Evolutionary conservation across 768 basidiomycete genomes (phyloP), one percentile per base, ranked within the genome.

Genomic region (Suillus subluteus): DNA sequence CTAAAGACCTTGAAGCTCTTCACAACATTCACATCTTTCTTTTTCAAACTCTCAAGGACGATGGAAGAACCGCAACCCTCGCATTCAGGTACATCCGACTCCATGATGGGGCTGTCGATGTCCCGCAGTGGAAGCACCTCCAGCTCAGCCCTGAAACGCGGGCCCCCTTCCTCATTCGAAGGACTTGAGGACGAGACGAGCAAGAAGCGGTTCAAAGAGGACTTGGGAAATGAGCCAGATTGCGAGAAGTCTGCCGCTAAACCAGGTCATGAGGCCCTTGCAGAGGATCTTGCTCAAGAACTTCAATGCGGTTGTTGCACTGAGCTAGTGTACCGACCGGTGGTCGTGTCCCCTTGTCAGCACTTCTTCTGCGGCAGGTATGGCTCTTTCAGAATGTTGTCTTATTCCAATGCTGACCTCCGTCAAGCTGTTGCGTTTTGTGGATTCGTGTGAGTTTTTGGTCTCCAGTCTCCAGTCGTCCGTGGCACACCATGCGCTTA

Each of bases 361-460:
- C 94, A 95, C 82, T 94, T 91, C 83, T 95, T 94, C 74, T 95
- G 94, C 73, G 94, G 94, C 77, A 94, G 93, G 92, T 93, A 77
- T 66, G 79, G 71, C 59, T 43, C 16, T 12, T 58, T 9, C 50
- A 59, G 50, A 62, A 62, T 3, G 61, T 40, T 3, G 18, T 2
- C 11, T 11, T 58, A 44, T 58, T 37, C 64, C 54, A 26, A 68
- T 90, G 87, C 76, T 95, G 88, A 72, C 64, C 12, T 68, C 21
- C 43, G 43, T 59, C 15, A 68, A 95, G 93, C 73, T 95, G 93
- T 75, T 91, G 90, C 74, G 82, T 87, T 1, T 85, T 94, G 62
- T 95, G 94, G 94, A 87, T 95, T 76, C 86, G 86, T 69, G 92
- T 94, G 78, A 88, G 91, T 87, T 68, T 50, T 61, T 43, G 38